Evolutionary conservation across 2,329 filamentous ascomycete genomes (phyloP).

Genomic region (Claviceps pazoutovae): DNA sequence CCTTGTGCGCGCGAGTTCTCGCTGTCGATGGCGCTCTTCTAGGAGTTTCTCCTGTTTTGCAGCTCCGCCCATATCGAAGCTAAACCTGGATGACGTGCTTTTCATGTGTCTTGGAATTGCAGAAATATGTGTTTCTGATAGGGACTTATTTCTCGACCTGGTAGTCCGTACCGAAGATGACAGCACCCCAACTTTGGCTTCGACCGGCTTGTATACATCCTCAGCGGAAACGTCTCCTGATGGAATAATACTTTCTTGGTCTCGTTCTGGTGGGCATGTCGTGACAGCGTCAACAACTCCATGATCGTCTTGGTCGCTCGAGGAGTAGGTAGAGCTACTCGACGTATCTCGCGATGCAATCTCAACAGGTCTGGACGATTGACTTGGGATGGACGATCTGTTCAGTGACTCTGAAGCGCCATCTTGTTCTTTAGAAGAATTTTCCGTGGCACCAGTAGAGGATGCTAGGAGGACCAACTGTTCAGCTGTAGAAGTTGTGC

Average conservation of each 20-base stretch:
- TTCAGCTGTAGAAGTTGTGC: neutral
- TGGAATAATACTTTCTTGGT: neutral
- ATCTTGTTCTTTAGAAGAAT: neutral
- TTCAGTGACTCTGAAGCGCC: neutral
- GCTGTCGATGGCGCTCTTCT: slow-evolving; percentile 58
- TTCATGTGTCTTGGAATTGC: slow-evolving; percentile 52
- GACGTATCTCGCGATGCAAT: neutral
- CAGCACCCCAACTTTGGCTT: neutral
- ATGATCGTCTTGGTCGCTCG: neutral
- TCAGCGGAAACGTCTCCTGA: neutral
- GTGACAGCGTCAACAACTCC: neutral
- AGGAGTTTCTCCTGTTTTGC: slow-evolving; percentile 54
- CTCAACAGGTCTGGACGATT: neutral
- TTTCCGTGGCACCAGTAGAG: slow-evolving; percentile 8
- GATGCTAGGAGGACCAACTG: slow-evolving; percentile 7
- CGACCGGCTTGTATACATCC: neutral
- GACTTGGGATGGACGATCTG: neutral
- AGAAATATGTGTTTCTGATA: slow-evolving; percentile 34
- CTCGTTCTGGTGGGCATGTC: neutral
- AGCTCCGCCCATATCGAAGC: slow-evolving; percentile 64
- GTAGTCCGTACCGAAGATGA: slow-evolving; percentile 16
- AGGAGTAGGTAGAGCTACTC: neutral
- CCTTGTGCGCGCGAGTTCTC: slow-evolving; percentile 46
- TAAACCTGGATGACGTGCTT: slow-evolving; percentile 67
- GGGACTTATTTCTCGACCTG: slow-evolving; percentile 39